A percentile compares a stretch with the other conserved stretches of the same genome.
Evolutionary conservation across 2,329 filamentous ascomycete genomes (phyloP).

Genomic region (Exophiala phaeomuriformis): DNA sequence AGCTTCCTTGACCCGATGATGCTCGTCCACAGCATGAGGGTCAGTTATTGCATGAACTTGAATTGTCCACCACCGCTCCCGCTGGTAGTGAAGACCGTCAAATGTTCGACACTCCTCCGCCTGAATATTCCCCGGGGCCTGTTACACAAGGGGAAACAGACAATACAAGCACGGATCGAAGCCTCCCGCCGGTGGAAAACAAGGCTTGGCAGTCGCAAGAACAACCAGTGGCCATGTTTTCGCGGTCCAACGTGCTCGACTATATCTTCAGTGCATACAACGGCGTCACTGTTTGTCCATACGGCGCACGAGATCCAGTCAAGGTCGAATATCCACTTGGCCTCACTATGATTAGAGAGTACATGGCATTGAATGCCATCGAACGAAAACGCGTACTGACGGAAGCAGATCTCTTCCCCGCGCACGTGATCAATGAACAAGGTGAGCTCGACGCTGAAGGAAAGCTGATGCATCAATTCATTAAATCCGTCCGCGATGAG

Average conservation of each 20-base stretch:
- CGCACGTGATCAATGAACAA: neutral
- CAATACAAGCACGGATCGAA: neutral
- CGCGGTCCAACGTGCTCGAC: neutral
- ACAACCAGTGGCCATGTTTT: neutral
- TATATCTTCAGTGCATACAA: neutral
- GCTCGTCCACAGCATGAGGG: conserved; percentile 6
- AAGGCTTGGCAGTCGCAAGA: neutral
- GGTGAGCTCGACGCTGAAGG: neutral
- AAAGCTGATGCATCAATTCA: neutral
- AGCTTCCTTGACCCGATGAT: neutral
- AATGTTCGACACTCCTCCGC: conserved; percentile 5
- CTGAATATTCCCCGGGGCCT: conserved; percentile 6
- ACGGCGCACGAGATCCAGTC: neutral
- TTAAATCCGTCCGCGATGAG: neutral
- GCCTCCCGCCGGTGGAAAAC: neutral
- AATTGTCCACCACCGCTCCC: neutral
- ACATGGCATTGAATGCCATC: neutral
- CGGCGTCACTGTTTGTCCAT: neutral
- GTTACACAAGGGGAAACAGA: neutral
- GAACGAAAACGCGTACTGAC: neutral
- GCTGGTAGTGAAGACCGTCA: neutral
- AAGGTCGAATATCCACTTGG: neutral
- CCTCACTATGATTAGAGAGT: neutral
- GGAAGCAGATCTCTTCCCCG: neutral
- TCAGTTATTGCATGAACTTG: neutral